A percentile compares a stretch with the other conserved stretches of the same genome.
phyloP scores from a whole-genome alignment of 106 monocot species.

The Allium fistulosum region DNA sequence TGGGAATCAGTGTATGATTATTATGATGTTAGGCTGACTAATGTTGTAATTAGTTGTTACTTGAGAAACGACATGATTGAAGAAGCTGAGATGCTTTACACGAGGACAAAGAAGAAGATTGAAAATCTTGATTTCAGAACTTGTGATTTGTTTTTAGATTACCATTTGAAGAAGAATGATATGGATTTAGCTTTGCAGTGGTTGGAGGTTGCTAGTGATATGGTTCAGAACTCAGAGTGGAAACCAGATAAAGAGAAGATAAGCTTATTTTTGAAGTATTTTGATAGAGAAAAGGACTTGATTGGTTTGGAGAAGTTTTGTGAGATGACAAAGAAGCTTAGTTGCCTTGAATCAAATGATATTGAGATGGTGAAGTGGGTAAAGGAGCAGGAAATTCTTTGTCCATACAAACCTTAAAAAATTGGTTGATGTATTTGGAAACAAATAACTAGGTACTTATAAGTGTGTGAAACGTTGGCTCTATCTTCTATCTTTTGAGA shows the following conservation, averaged over 20 bases:
- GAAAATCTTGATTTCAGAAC: slow-evolving; percentile 11
- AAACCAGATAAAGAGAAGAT: slow-evolving; percentile 20
- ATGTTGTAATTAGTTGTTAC: slow-evolving; percentile 33
- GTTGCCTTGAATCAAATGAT: slow-evolving; percentile 4
- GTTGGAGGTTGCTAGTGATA: slow-evolving; percentile 7
- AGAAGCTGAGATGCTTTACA: slow-evolving; percentile 24
- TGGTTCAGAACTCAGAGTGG: slow-evolving; percentile 6
- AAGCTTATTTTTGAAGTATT: slow-evolving; percentile 6
- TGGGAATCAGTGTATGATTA: slow-evolving; percentile 21
- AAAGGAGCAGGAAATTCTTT: too few relatives aligned
- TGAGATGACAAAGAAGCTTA: slow-evolving; percentile 5
- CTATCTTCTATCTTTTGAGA: too few relatives aligned
- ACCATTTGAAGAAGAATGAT: slow-evolving; percentile 22
- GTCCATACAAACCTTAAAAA: too few relatives aligned
- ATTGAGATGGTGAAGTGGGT: not conserved
- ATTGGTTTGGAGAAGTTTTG: slow-evolving; percentile 12
- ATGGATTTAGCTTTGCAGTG: slow-evolving; percentile 12
- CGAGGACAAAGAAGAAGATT: slow-evolving; percentile 15
- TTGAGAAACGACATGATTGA: slow-evolving; percentile 31
- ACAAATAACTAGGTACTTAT: too few relatives aligned
- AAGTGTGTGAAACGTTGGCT: too few relatives aligned
- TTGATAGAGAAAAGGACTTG: slow-evolving; percentile 16
- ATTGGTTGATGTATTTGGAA: too few relatives aligned
- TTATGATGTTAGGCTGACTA: slow-evolving; percentile 35
- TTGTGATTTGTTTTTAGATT: slow-evolving; percentile 22